phyloP scores from a whole-genome alignment of 306 rosid species.

The Crataegus laevigata region DNA sequence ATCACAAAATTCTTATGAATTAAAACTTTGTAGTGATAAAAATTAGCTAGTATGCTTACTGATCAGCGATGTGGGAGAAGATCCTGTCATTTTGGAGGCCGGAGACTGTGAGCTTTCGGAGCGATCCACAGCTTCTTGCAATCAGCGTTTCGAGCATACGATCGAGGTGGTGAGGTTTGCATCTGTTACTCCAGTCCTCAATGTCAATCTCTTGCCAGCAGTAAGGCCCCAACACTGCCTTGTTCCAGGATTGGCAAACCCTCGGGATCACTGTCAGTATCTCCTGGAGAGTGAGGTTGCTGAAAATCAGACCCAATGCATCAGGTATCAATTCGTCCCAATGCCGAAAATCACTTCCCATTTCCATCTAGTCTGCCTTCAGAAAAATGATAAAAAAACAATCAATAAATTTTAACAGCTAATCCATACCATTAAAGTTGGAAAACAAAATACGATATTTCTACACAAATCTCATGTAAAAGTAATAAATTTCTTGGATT shows the following conservation, averaged over 20 bases:
- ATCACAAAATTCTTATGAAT: neutral
- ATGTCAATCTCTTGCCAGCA: constrained; percentile 98
- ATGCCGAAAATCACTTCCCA: constrained; percentile 39
- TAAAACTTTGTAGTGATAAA: neutral
- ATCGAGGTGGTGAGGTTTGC: constrained; percentile 54
- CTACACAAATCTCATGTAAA: neutral
- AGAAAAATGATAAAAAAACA: neutral
- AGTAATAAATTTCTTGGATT: neutral
- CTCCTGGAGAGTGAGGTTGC: constrained; percentile 65
- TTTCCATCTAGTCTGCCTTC: constrained; percentile 56
- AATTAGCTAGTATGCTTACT: constrained; percentile 48
- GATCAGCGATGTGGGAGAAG: constrained; percentile 76
- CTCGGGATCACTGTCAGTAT: constrained; percentile 71
- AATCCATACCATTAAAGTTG: neutral
- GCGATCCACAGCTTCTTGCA: constrained; percentile 66
- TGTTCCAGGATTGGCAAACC: constrained; percentile 90
- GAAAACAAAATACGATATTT: neutral
- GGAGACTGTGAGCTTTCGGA: constrained; percentile 70
- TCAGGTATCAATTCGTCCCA: constrained; percentile 98
- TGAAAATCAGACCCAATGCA: constrained; percentile 79
- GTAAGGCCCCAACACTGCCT: constrained; percentile 71
- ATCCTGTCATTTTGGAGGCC: constrained; percentile 48
- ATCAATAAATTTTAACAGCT: neutral
- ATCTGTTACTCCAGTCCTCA: constrained; percentile 73
- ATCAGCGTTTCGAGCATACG: constrained; percentile 68